Evolutionary conservation across 768 basidiomycete species (phyloP).

Genomic region (Suillus plorans): DNA sequence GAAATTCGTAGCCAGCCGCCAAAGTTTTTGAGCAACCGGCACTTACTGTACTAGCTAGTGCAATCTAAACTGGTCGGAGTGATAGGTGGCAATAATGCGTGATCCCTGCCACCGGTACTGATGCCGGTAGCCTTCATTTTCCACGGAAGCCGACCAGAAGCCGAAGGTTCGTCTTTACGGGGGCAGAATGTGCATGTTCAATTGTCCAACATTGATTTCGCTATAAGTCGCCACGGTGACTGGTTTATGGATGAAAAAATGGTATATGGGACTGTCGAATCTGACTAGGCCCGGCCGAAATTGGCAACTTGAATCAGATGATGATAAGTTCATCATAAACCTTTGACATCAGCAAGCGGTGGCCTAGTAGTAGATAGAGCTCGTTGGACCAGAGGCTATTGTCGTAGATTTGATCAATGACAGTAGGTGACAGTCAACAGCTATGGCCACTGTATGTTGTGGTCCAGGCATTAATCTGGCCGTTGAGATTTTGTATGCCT

Average conservation of each 20-base stretch:
- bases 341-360: not conserved
- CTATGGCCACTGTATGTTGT: not conserved
- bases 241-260: not conserved
- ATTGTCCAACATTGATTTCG: not conserved
- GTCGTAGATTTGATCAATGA: not conserved
- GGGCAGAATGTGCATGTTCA: not conserved
- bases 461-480: not conserved
- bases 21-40: not conserved
- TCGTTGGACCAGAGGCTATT: not conserved
- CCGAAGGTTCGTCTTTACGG: not conserved
- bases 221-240: not conserved
- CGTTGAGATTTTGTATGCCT: not conserved
- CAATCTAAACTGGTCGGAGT: not conserved
- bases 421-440: not conserved
- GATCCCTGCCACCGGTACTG: not conserved
- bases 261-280: not conserved
- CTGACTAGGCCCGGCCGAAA: not conserved
- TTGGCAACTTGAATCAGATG: not conserved
- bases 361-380: not conserved
- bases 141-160: not conserved
- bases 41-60: not conserved
- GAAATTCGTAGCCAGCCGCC: not conserved
- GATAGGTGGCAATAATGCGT: not conserved
- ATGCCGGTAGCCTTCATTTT: not conserved
- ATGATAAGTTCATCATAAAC: not conserved